A percentile compares a stretch with the other conserved stretches of the same genome.
phyloP scores from a whole-genome alignment of 768 basidiomycete genomes.

The Suillus cothurnatus region DNA sequence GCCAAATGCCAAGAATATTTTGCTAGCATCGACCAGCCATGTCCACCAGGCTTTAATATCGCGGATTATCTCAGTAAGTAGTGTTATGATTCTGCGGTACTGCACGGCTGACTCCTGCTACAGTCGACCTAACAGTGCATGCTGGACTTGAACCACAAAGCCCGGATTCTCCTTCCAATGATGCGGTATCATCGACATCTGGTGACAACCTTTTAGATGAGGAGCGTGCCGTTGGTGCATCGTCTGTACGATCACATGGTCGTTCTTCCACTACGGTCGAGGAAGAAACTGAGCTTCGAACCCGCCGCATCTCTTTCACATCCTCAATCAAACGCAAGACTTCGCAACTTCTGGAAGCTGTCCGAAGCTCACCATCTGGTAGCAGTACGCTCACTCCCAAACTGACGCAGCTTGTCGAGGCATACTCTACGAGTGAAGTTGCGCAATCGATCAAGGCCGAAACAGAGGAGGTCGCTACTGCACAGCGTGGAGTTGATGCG shows the following conservation, averaged over 20 bases:
- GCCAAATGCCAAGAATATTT: conserved; percentile 78
- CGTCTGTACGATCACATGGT: conserved; percentile 40
- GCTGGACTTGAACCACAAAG: conserved; percentile 43
- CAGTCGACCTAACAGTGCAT: conserved; percentile 77
- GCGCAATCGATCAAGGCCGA: conserved; percentile 64
- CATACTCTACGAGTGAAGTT: conserved; percentile 69
- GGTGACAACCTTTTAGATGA: conserved; percentile 62
- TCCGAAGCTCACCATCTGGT: conserved; percentile 36
- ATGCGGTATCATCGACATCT: conserved; percentile 44
- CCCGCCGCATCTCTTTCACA: conserved; percentile 46
- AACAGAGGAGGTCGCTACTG: conserved; percentile 45
- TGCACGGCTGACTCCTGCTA: neutral
- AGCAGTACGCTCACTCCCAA: conserved; percentile 47
- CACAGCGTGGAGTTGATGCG: conserved; percentile 20
- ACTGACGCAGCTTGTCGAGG: conserved; percentile 70
- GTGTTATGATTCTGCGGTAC: neutral
- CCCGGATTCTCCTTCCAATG: conserved; percentile 40
- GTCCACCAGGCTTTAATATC: conserved; percentile 94
- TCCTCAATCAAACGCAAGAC: conserved; percentile 71
- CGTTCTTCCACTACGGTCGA: conserved; percentile 33
- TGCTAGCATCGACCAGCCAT: conserved; percentile 72
- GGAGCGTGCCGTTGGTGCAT: conserved; percentile 61
- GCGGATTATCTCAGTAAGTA: conserved; percentile 92
- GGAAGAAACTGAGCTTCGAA: conserved; percentile 57
- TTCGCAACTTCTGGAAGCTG: conserved; percentile 67